Percentiles rank a stretch among this genome's conserved stretches.
Evolutionary conservation across 1,284 basidiomycete genomes (phyloP).

Genomic region (Ceratobasidium sp.): DNA sequence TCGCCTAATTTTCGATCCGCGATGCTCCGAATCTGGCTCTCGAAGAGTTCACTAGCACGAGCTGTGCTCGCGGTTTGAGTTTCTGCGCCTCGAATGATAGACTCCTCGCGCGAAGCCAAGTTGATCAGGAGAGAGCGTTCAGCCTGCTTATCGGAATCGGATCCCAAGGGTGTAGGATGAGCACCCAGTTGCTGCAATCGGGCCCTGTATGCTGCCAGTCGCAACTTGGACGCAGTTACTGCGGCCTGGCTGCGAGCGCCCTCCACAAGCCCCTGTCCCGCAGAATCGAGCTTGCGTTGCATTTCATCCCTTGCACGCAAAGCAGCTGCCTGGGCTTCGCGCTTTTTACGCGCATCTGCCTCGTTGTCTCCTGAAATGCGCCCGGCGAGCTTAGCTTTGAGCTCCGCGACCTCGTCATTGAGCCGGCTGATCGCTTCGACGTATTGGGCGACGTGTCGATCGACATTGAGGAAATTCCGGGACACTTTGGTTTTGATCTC

Average conservation of each 20-base stretch:
- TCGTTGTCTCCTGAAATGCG: conserved; percentile 68
- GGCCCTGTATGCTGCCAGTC: conserved; percentile 66
- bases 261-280: conserved; percentile 69
- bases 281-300: conserved; percentile 69
- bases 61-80: conserved; percentile 68
- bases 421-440: conserved; percentile 91
- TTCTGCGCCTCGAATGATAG: conserved; percentile 64
- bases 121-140: conserved; percentile 74
- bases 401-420: conserved; percentile 79
- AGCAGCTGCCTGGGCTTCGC: conserved; percentile 70
- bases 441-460: conserved; percentile 90
- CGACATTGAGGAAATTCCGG: conserved; percentile 89
- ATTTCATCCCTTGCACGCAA: conserved; percentile 73
- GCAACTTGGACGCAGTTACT: conserved; percentile 62
- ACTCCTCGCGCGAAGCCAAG: conserved; percentile 74
- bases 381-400: conserved; percentile 81
- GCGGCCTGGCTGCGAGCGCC: conserved; percentile 78
- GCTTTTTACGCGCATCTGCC: conserved; percentile 65
- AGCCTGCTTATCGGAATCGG: conserved; percentile 67
- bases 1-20: conserved; percentile 81
- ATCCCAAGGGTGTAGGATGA: conserved; percentile 50
- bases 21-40: conserved; percentile 78
- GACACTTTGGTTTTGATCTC: conserved; percentile 95
- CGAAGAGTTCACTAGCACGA: conserved; percentile 80
- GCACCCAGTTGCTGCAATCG: conserved; percentile 71